Base-by-base conservation (phyloP, 108 stramenopile species). In the Discostella stelligeroides region DNA sequence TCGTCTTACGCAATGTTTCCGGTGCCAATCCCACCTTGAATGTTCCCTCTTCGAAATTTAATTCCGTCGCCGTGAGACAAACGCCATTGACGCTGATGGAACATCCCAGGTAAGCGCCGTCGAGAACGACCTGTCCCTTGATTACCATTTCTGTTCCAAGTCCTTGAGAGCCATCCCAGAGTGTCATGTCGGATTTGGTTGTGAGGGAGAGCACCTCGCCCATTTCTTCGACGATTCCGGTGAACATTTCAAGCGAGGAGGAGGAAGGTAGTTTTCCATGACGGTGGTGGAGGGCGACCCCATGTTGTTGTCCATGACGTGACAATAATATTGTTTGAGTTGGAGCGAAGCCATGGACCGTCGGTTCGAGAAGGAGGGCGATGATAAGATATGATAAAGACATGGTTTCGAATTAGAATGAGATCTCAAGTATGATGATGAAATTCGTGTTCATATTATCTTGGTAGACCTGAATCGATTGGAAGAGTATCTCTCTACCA, bases 141-240 rank as follows among this genome's bases (percentile, higher is more conserved):
- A 96, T 85, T 5, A 77, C 76, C 60, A 98, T 77, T 80, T 95
- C 95, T 7, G 88, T 92, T 18, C 95, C 94, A 4, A 28, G 69
- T 54, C 95, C 93, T 13, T 30, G 79, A 10, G 86, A 67, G 27
- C 97, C 98, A 72, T 98, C 98, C 98, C 98, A 99, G 38, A 98
- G 63, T 25, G 66, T 50, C 89, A 98, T 92, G 60, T 95, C 95
- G 45, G 88, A 84, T 42, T 84, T 72, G 58, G 87, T 75, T 49
- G 82, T 79, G 45, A 98, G 66, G 0, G 85, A 83, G 7, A 91
- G 70, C 20, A 99, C 95, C 13, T 67, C 74, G 10, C 98, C 99
- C 95, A 98, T 97, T 84, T 98, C 98, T 81, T 99, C 99, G 12
- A 99, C 88, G 73, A 99, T 99, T 38, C 99, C 99, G 8, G 96